Evolutionary conservation across 805 yeast species (phyloP), one percentile per base, ranked within the genome.

Genomic region (Clavispora vitiphila): DNA sequence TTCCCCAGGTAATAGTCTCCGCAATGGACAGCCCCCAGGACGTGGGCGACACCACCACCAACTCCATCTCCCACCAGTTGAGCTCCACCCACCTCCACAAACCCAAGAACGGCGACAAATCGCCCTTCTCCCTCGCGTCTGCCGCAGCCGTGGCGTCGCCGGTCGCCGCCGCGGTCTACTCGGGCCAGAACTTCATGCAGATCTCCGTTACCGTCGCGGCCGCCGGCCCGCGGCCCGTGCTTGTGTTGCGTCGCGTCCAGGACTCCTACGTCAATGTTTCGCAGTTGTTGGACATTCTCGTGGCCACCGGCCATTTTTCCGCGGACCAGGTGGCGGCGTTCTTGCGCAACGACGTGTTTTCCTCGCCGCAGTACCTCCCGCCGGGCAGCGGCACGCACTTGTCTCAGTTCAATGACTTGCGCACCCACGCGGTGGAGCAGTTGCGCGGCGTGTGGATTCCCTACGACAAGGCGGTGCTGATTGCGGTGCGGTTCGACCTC

Each of bases 21-120:
- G 29, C 37, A 42, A 69, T 69, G 74, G 74, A 69, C 35, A 67
- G 73, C 8, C 74, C 74, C 14, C 53, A 67, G 38, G 52, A 63
- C 40, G 54, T 64, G 14, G 74, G 74, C 36, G 74, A 69, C 50
- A 51, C 62, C 39, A 69, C 74, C 42, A 61, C 73, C 29, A 60
- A 58, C 45, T 64, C 69, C 29, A 69, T 69, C 18, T 61, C 57
- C 48, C 54, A 58, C 48, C 58, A 61, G 30, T 58, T 69, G 31
- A 54, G 48, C 34, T 63, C 60, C 20, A 69, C 75, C 6, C 72
- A 66, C 42, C 46, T 69, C 24, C 50, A 49, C 27, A 47, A 53
- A 12, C 48, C 61, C n/a, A 40, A 15, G 4, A 7, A 5, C 21
- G 8, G n/a, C 37, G 21, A 11, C 31, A 18, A 19, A 12, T 5